These are phyloP conservation scores for Sclerotiophoma versabilis DNA, from an alignment of 2,329 filamentous ascomycete species.

Conservation along the genomic window DNA sequence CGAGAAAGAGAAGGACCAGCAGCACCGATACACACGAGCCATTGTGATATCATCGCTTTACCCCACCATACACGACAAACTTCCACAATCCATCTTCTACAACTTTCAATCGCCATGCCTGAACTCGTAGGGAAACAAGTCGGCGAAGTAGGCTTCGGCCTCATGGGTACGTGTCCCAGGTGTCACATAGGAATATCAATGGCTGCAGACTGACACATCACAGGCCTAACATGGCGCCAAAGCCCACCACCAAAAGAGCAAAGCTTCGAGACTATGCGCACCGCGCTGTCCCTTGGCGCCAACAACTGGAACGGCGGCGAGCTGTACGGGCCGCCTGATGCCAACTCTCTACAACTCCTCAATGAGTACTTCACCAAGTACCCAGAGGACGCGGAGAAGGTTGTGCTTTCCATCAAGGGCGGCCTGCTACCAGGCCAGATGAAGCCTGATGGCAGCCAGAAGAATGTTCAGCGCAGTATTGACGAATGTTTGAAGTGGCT, in stretches of 20 bases:
- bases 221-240: conserved; percentile 56
- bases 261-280: conserved; percentile 55
- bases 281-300: conserved; percentile 51
- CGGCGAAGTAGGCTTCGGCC: conserved; percentile 54
- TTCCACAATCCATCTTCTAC: background rate
- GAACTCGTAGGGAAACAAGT: conserved; percentile 48
- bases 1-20: background rate
- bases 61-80: background rate
- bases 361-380: conserved; percentile 60
- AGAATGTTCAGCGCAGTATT: conserved; percentile 53
- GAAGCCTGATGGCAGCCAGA: conserved; percentile 50
- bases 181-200: background rate
- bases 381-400: conserved; percentile 58
- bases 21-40: background rate
- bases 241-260: conserved; percentile 47
- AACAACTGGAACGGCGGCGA: conserved; percentile 61
- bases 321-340: conserved; percentile 55
- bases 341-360: conserved; percentile 58
- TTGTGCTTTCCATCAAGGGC: conserved; percentile 62
- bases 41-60: conserved; percentile 5
- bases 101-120: conserved; percentile 34
- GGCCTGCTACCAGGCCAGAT: conserved; percentile 47
- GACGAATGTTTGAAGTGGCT: conserved; percentile 56
- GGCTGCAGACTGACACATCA: conserved; percentile 19
- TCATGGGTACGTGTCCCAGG: conserved; percentile 50